phyloP scores from a whole-genome alignment of 371 early-diverging fungal species.

The Syncephalastrum monosporum region DNA sequence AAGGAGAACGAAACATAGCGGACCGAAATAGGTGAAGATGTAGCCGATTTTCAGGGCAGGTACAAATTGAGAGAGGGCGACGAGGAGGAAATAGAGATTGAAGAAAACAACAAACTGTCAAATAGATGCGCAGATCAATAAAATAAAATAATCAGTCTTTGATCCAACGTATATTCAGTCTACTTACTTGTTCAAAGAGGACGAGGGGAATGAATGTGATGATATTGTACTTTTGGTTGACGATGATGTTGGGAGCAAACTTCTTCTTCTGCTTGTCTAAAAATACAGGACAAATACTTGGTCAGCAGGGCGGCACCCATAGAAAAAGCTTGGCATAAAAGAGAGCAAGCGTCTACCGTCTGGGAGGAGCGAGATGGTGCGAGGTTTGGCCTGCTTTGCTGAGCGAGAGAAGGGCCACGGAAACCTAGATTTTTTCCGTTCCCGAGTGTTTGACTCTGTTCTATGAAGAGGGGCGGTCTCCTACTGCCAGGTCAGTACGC shows the following conservation, averaged over 20 bases:
- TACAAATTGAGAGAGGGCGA: conserved; percentile 93
- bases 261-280: conserved; percentile 56
- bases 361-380: conserved; percentile 31
- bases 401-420: conserved; percentile 20
- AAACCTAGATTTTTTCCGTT: conserved; percentile 10
- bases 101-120: conserved; percentile 93
- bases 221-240: conserved; percentile 96
- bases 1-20: conserved; percentile 90
- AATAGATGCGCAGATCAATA: background rate
- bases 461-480: conserved; percentile 10
- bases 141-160: background rate
- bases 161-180: background rate
- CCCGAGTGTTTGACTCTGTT: no score
- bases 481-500: background rate
- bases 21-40: conserved; percentile 93
- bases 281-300: no score
- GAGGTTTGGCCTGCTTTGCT: conserved; percentile 23
- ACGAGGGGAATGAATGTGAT: conserved; percentile 91
- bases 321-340: no score
- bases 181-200: conserved; percentile 86
- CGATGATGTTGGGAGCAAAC: conserved; percentile 84
- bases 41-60: conserved; percentile 89
- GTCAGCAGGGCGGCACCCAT: no score
- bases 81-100: conserved; percentile 96
- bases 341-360: conserved; percentile 19